Evolutionary conservation across 2,329 filamentous ascomycete genomes (phyloP), one percentile per base, ranked within the genome.

Genomic region (Sclerotinia spermophila): DNA sequence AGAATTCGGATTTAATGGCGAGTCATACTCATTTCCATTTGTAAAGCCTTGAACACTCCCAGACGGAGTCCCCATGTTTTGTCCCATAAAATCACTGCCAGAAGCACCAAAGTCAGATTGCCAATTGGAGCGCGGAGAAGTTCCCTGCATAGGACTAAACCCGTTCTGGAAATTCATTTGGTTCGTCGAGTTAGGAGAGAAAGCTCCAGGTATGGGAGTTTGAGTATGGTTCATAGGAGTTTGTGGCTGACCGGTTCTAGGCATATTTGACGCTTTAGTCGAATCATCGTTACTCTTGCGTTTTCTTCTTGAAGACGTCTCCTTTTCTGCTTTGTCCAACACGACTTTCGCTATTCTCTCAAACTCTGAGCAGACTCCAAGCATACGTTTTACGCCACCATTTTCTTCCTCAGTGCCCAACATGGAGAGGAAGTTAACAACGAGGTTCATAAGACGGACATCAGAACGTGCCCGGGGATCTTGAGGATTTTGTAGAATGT

Each of bases 311-410:
- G 76, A 76, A 1, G 77, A 77, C 24, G 72, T 75, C n/a, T 98
- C 95, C 77, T 91, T 93, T 78, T 98, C 95, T 0, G 93, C 88
- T 79, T 94, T 97, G 72, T 98, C 95, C 60, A 98, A 89, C 13
- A 97, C 93, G 4, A 94, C 89, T 78, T 91, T 93, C 48, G 94
- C 94, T 74, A 99, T 97, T 71, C 96, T 89, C 80, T 97, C 94
- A 76, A 99, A 99, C 78, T 99, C 96, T n/a, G 92, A 89, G 80
- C 95, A 98, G 1, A 98, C 91, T 35, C 90, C 91, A 27, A 97
- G 87, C 93, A 98, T 98, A 65, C 96, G 92, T 79, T 93, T 93
- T 7, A 98, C 93, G 76, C 93, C 94, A 56, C 94, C 92, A 71
- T 94, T 96, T 71, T 94, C 92, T 74, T 94, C 92, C 76, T 98